Conservation (phyloP, 2,329 filamentous ascomycete species). For the Penicillium sp. region DNA sequence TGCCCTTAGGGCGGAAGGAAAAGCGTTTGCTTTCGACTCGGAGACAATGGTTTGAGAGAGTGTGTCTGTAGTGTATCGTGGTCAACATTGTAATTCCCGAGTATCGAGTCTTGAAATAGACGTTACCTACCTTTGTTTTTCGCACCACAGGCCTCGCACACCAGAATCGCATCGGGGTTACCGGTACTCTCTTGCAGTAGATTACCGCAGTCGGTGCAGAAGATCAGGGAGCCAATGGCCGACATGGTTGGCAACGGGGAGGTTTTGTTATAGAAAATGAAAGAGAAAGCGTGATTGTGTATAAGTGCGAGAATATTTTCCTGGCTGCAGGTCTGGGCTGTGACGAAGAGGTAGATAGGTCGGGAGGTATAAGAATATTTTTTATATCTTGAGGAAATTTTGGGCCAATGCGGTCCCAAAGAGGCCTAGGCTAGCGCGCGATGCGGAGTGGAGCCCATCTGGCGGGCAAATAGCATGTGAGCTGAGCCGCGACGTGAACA, state of each 20-base stretch:
- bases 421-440: constrained; percentile 1
- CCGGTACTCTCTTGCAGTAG: constrained; percentile 77
- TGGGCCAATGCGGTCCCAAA: neutral
- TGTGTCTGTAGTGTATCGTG: constrained; percentile 57
- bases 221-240: constrained; percentile 83
- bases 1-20: constrained; percentile 82
- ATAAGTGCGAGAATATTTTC: neutral
- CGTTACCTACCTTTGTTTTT: constrained; percentile 67
- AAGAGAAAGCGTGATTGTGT: neutral
- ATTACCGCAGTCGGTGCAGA: constrained; percentile 91
- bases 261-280: neutral
- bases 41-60: constrained; percentile 74
- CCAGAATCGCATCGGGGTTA: constrained; percentile 68
- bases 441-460: constrained; percentile 2
- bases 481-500: constrained; percentile 5
- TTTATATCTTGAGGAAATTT: constrained; percentile 6
- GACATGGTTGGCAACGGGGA: constrained; percentile 57
- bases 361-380: neutral
- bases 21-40: constrained; percentile 80
- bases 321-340: too few species aligned
- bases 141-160: constrained; percentile 81
- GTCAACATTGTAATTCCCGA: constrained; percentile 1
- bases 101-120: neutral
- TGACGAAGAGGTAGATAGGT: too few species aligned
- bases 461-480: constrained; percentile 10